Percentiles rank a stretch among this genome's conserved stretches.
Evolutionary conservation across 305 asterid genomes (phyloP).

Genomic region (Plantago coronopus): DNA sequence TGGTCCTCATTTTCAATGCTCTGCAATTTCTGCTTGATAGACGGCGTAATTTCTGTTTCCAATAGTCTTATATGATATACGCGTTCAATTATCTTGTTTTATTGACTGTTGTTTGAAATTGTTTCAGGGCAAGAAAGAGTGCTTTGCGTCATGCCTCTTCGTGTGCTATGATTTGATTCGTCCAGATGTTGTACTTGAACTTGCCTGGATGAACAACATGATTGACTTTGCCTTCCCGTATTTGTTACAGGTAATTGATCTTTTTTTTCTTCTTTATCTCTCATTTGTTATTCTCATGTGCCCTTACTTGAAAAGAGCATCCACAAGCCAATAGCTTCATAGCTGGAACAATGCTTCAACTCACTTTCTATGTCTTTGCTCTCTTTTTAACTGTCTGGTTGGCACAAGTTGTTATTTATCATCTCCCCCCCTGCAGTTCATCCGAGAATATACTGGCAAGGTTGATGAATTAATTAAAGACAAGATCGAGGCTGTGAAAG

Average conservation of each 20-base stretch:
- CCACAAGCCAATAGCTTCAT: background rate
- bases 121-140: slow-evolving; percentile 97
- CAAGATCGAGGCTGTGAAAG: slow-evolving; percentile 75
- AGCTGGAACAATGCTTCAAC: slow-evolving; percentile 3
- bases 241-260: slow-evolving; percentile 74
- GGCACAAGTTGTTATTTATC: background rate
- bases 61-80: background rate
- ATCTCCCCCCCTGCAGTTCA: slow-evolving; percentile 50
- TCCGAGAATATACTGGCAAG: slow-evolving; percentile 93
- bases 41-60: background rate
- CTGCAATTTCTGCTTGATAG: too few relatives aligned
- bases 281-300: background rate
- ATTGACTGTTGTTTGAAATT: slow-evolving; percentile 14
- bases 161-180: slow-evolving; percentile 95
- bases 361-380: background rate
- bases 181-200: slow-evolving; percentile 90
- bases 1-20: too few relatives aligned
- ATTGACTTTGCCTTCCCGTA: slow-evolving; percentile 96
- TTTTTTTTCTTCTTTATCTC: slow-evolving; percentile 6
- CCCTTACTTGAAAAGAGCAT: slow-evolving; percentile 3
- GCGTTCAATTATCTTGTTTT: background rate
- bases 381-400: slow-evolving; percentile 11
- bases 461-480: slow-evolving; percentile 91
- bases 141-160: slow-evolving; percentile 95
- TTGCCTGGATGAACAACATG: slow-evolving; percentile 97